These are phyloP conservation scores for Euphorbia pulcherrima DNA, from an alignment of 345 rosid species.

Conservation along the genomic window DNA sequence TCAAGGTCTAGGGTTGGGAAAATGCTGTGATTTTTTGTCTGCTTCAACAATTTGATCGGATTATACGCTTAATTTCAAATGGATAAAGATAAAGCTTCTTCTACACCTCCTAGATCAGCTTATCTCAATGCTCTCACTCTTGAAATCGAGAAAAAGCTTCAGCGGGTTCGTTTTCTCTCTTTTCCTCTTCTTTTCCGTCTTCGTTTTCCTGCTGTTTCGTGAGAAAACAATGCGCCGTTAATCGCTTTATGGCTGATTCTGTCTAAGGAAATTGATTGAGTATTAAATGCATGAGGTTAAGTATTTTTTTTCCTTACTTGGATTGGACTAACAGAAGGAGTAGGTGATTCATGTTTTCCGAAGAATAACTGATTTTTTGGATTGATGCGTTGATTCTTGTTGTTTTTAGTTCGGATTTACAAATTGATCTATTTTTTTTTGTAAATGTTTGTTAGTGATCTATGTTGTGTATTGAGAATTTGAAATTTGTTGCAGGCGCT, in stretches of 20 bases:
- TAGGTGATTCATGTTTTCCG: neutral
- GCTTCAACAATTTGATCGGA: neutral
- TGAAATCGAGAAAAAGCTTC: conserved; percentile 91
- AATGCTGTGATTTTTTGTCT: neutral
- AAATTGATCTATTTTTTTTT: neutral
- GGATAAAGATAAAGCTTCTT: conserved; percentile 41
- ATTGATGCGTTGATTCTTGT: neutral
- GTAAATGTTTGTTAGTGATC: neutral
- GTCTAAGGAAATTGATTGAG: neutral
- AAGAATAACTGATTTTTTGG: too few relatives aligned
- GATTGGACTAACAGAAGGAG: neutral
- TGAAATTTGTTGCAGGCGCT: conserved; percentile 53
- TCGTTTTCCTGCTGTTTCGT: conserved; percentile 17
- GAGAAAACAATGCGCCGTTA: conserved; percentile 1
- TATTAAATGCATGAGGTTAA: neutral
- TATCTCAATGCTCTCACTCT: conserved; percentile 70
- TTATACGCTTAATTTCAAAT: neutral
- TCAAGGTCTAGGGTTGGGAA: conserved; percentile 1
- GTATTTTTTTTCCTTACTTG: neutral
- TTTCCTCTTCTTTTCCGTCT: neutral
- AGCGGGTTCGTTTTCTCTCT: conserved; percentile 22
- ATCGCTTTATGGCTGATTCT: neutral
- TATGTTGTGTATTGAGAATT: neutral
- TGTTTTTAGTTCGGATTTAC: neutral
- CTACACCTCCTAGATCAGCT: conserved; percentile 57